Evolutionary conservation across 805 yeast species (phyloP).

Genomic region (Yarrowia keelungensis): DNA sequence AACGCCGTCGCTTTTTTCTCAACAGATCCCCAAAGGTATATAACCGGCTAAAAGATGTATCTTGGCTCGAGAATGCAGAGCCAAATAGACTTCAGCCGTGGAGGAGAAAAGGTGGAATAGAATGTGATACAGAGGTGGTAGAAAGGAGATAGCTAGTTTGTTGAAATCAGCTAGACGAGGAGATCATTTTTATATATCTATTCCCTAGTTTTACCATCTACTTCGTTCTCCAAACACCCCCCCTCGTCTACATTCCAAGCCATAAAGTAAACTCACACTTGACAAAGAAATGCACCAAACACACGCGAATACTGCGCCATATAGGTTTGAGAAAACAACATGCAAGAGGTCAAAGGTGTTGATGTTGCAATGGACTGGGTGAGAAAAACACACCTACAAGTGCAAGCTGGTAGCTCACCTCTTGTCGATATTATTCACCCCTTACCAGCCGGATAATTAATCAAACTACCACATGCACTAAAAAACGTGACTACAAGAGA

Average conservation of each 20-base stretch:
- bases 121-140: neutral
- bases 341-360: neutral
- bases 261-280: neutral
- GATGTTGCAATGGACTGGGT: too few relatives aligned
- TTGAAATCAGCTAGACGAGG: neutral
- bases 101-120: too few relatives aligned
- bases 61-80: conserved; percentile 6
- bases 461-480: conserved; percentile 4
- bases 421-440: conserved; percentile 1
- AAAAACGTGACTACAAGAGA: neutral
- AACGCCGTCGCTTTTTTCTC: neutral
- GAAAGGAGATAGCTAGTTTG: neutral
- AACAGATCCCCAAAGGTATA: conserved; percentile 3
- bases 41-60: neutral
- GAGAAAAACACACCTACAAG: too few relatives aligned
- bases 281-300: conserved; percentile 30
- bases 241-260: neutral
- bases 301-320: conserved; percentile 33
- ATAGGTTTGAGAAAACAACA: conserved; percentile 11
- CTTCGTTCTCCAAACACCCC: too few relatives aligned
- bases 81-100: neutral
- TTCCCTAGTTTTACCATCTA: fast-evolving
- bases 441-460: conserved; percentile 9
- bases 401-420: too few relatives aligned
- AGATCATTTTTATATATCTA: too few relatives aligned